Conservation (phyloP, 2,329 filamentous ascomycete species). For the Fusarium chuoi region DNA sequence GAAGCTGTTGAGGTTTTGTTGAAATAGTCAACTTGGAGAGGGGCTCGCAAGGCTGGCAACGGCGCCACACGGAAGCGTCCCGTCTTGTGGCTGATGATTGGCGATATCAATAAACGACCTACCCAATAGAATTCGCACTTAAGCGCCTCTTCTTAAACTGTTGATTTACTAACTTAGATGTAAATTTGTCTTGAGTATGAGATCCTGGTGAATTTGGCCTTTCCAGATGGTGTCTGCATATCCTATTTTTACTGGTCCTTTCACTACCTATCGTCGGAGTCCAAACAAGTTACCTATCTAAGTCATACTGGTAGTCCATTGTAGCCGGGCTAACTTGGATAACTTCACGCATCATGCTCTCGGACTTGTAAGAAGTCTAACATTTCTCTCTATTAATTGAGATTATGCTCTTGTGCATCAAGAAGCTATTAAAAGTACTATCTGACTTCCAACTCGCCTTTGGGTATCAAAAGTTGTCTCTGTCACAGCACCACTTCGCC, state of each 20-base stretch:
- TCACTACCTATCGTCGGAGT: neutral
- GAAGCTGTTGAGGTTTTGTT: slow-evolving; percentile 13
- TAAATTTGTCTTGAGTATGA: neutral
- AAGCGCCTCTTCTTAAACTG: neutral
- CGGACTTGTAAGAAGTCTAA: neutral
- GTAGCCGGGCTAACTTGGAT: neutral
- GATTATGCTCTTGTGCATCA: neutral
- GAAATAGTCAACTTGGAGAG: slow-evolving; percentile 1
- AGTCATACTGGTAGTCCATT: neutral
- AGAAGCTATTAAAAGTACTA: neutral
- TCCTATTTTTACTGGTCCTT: neutral
- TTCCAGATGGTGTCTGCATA: neutral
- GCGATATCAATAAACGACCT: slow-evolving; percentile 4
- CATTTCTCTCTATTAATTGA: neutral
- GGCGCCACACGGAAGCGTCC: slow-evolving; percentile 16
- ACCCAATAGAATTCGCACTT: neutral
- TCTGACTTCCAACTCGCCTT: slow-evolving; percentile 5
- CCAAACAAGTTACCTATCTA: neutral
- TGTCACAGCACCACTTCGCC: slow-evolving; percentile 1
- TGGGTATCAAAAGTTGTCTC: slow-evolving; percentile 18
- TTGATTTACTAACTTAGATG: neutral
- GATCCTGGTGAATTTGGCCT: neutral
- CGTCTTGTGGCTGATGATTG: slow-evolving; percentile 35
- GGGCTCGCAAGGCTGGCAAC: slow-evolving; percentile 25
- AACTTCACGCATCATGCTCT: neutral